phyloP scores from a whole-genome alignment of 78 protist genomes.

The Dictyostelium firmibasis region DNA sequence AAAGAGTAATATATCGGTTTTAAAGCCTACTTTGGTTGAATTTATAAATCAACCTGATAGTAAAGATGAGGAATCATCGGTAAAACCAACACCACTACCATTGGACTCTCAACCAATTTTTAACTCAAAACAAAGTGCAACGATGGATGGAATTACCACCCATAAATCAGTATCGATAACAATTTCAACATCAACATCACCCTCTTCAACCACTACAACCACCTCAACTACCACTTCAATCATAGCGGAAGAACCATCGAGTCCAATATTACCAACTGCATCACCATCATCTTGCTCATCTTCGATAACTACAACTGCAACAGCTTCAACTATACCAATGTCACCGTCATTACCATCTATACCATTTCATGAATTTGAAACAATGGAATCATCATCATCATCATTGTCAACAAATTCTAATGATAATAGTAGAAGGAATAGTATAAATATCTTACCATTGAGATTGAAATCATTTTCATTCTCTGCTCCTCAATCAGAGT shows the following conservation, averaged over 20 bases:
- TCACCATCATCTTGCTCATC: neutral
- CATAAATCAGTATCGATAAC: slow-evolving; percentile 57
- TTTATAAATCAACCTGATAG: slow-evolving; percentile 13
- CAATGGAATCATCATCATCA: neutral
- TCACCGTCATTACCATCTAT: neutral
- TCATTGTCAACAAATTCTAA: neutral
- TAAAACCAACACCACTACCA: neutral
- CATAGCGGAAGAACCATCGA: neutral
- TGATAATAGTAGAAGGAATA: neutral
- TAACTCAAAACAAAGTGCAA: neutral
- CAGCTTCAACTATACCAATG: neutral
- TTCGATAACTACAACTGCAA: neutral
- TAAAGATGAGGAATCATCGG: slow-evolving; percentile 1
- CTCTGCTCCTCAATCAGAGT: neutral
- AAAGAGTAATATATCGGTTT: neutral
- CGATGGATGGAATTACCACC: neutral
- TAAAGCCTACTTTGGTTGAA: neutral
- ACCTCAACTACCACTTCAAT: slow-evolving; percentile 19
- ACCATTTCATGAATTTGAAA: neutral
- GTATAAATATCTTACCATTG: neutral
- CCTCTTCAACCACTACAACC: neutral
- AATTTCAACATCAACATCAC: slow-evolving; percentile 24
- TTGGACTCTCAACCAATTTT: neutral
- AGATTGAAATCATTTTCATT: slow-evolving; percentile 20
- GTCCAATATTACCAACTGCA: neutral